A percentile compares a stretch with the other conserved stretches of the same genome.
Conservation (phyloP, 495 filamentous ascomycete genomes). For the Aspergillus bridgeri region DNA sequence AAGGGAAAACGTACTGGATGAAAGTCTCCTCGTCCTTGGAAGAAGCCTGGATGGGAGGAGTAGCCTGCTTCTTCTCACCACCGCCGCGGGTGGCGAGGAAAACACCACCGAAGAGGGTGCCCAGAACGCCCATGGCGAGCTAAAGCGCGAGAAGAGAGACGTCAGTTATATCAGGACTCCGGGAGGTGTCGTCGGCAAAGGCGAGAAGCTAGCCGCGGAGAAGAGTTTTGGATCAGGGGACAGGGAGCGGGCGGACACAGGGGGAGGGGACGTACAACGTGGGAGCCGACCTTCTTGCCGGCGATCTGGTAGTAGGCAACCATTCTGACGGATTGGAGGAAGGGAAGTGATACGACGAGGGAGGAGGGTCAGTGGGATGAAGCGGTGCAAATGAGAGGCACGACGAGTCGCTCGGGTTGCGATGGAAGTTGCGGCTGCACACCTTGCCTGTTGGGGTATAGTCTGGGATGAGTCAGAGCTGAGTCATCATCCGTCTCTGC, state of each 20-base stretch:
- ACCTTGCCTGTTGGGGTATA: conserved; percentile 26
- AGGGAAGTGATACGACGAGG: conserved; percentile 24
- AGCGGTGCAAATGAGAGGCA: conserved; percentile 16
- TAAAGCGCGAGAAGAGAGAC: conserved; percentile 28
- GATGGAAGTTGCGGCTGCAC: conserved; percentile 22
- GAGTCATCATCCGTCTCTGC: background rate
- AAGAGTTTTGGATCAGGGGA: conserved; percentile 10
- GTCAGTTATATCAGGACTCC: background rate
- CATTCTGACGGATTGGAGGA: conserved; percentile 62
- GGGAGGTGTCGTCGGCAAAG: background rate
- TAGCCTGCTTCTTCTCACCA: conserved; percentile 52
- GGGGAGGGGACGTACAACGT: conserved; percentile 65
- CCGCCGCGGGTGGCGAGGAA: conserved; percentile 56
- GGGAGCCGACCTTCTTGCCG: conserved; percentile 90
- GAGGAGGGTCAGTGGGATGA: conserved; percentile 19
- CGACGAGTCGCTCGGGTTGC: conserved; percentile 13
- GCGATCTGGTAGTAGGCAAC: conserved; percentile 78
- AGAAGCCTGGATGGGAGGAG: conserved; percentile 80
- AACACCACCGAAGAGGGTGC: conserved; percentile 56
- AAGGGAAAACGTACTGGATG: conserved; percentile 72
- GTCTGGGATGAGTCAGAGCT: conserved; percentile 15
- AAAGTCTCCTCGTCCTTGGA: conserved; percentile 95
- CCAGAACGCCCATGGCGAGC: conserved; percentile 86
- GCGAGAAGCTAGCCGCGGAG: conserved; percentile 1
- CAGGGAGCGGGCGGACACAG: conserved; percentile 7